Evolutionary conservation across 169 alveolate genomes (phyloP).

Genomic region (Plasmodium yoelii): DNA sequence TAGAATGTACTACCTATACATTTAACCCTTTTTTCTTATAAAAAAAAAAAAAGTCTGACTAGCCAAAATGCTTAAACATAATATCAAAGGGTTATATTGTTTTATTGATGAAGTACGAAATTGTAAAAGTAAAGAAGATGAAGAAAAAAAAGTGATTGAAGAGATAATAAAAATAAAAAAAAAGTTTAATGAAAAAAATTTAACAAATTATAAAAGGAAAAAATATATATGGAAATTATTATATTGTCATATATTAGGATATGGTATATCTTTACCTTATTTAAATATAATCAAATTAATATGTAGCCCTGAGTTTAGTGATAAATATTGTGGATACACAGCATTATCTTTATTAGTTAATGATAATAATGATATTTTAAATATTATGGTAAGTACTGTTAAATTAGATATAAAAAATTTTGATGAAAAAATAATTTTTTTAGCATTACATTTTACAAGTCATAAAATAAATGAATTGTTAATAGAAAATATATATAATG

Average conservation of each 20-base stretch:
- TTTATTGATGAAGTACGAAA: slow-evolving; percentile 61
- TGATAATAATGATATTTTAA: slow-evolving; percentile 86
- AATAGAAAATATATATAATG: slow-evolving; percentile 85
- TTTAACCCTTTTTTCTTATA: too few relatives aligned
- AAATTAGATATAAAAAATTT: slow-evolving; percentile 77
- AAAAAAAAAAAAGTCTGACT: too few relatives aligned
- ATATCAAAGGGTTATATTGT: slow-evolving; percentile 50
- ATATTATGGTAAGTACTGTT: slow-evolving; percentile 80
- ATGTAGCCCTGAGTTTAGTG: slow-evolving; percentile 92
- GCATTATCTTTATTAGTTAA: slow-evolving; percentile 92
- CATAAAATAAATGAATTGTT: slow-evolving; percentile 84
- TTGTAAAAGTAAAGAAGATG: slow-evolving; percentile 85
- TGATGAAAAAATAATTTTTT: slow-evolving; percentile 82
- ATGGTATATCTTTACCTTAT: slow-evolving; percentile 95
- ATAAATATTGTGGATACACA: slow-evolving; percentile 96
- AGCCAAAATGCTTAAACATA: slow-evolving; percentile 57
- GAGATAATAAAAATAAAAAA: slow-evolving; percentile 95
- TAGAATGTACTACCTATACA: too few relatives aligned
- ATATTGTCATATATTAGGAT: slow-evolving; percentile 95
- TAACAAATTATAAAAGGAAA: slow-evolving; percentile 94
- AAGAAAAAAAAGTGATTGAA: slow-evolving; percentile 91
- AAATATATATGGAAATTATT: slow-evolving; percentile 96
- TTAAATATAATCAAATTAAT: slow-evolving; percentile 92
- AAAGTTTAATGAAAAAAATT: slow-evolving; percentile 88
- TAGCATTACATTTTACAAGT: slow-evolving; percentile 89